Percentiles rank a stretch among this genome's conserved stretches.
Conservation (phyloP, 179 eudicot genomes). For the Pouteria campechiana region DNA sequence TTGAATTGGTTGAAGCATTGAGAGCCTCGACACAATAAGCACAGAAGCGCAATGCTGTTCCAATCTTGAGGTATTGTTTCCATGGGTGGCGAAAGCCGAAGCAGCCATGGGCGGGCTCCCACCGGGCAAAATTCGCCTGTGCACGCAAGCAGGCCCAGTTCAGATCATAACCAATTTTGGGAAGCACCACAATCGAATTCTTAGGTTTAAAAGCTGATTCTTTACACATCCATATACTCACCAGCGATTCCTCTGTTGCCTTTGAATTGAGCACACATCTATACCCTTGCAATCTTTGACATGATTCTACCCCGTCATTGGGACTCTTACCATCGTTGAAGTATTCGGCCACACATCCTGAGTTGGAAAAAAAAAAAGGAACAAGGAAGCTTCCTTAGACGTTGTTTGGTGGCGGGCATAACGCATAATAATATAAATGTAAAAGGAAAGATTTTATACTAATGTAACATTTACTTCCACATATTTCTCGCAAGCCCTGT, state of each 20-base stretch:
- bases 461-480: too few relatives aligned
- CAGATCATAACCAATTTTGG: too few relatives aligned
- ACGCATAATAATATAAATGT: neutral
- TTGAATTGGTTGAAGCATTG: conserved; percentile 43
- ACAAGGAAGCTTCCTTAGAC: neutral
- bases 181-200: too few relatives aligned
- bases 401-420: too few relatives aligned
- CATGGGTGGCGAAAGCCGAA: conserved; percentile 76
- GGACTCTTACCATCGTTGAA: conserved; percentile 5
- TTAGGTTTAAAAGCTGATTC: too few relatives aligned
- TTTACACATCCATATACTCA: conserved; percentile 10
- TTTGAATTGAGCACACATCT: conserved; percentile 39
- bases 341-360: conserved; percentile 23
- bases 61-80: conserved; percentile 68
- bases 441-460: too few relatives aligned
- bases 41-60: conserved; percentile 50
- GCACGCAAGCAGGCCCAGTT: too few relatives aligned
- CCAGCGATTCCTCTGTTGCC: conserved; percentile 70
- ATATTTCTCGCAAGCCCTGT: too few relatives aligned
- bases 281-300: conserved; percentile 14
- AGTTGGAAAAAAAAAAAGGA: neutral
- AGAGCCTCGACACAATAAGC: conserved; percentile 66
- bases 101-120: conserved; percentile 79
- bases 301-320: neutral
- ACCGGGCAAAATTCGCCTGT: conserved; percentile 74